Percentiles rank a stretch among this genome's conserved stretches.
Conservation (phyloP, 768 basidiomycete genomes). For the Rhodotorula toruloides region DNA sequence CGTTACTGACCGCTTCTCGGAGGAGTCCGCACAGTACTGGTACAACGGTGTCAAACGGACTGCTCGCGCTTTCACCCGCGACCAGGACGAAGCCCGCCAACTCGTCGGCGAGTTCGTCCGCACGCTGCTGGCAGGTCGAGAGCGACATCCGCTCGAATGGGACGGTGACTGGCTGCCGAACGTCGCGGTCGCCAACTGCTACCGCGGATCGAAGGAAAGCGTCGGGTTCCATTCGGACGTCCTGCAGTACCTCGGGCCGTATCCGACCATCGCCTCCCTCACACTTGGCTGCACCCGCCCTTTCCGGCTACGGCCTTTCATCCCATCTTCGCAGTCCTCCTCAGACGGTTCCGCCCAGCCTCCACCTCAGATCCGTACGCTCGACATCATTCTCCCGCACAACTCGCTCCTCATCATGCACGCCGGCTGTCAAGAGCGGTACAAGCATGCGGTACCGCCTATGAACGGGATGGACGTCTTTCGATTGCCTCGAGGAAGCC, state of each 20-base stretch:
- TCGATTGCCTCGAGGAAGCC: slow-evolving; percentile 18
- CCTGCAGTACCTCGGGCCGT: slow-evolving; percentile 42
- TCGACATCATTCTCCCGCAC: slow-evolving; percentile 39
- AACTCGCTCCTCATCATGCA: slow-evolving; percentile 43
- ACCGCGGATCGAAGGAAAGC: slow-evolving; percentile 32
- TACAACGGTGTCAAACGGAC: slow-evolving; percentile 37
- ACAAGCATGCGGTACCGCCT: slow-evolving; percentile 41
- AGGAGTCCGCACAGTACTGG: slow-evolving; percentile 34
- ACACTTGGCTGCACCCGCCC: slow-evolving; percentile 40
- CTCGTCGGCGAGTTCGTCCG: slow-evolving; percentile 38
- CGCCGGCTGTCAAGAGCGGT: slow-evolving; percentile 40
- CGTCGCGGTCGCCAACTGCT: slow-evolving; percentile 42
- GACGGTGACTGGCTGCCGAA: slow-evolving; percentile 37
- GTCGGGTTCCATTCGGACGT: slow-evolving; percentile 42
- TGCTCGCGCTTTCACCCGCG: slow-evolving; percentile 15
- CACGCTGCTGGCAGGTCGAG: slow-evolving; percentile 12
- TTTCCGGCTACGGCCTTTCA: slow-evolving; percentile 38
- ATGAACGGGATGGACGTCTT: slow-evolving; percentile 38
- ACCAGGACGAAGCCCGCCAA: slow-evolving; percentile 34
- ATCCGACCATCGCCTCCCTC: slow-evolving; percentile 41
- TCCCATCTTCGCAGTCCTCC: slow-evolving; percentile 8
- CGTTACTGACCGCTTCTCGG: background rate
- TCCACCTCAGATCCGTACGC: slow-evolving; percentile 30
- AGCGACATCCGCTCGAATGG: slow-evolving; percentile 34
- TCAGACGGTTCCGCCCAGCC: background rate